phyloP scores from a whole-genome alignment of 164 flowering plant genomes.

The Magnolia sinica region DNA sequence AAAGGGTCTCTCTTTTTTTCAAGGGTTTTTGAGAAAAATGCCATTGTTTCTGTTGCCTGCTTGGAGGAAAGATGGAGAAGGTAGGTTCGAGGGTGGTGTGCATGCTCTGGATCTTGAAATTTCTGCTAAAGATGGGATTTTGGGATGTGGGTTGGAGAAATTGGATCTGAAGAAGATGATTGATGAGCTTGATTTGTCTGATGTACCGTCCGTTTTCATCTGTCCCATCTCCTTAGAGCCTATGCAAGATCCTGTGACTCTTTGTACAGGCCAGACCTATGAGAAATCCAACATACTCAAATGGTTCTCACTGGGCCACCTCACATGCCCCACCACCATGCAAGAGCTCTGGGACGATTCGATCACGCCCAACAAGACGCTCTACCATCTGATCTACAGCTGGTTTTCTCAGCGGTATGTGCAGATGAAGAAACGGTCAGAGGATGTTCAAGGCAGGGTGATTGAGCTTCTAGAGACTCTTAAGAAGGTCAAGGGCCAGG shows the following conservation, averaged over 20 bases:
- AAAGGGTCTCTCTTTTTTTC: neutral
- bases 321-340: constrained; percentile 74
- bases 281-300: constrained; percentile 66
- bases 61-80: constrained; percentile 31
- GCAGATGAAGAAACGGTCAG: constrained; percentile 72
- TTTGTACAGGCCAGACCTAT: constrained; percentile 75
- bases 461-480: constrained; percentile 61
- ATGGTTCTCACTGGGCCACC: constrained; percentile 67
- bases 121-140: constrained; percentile 50
- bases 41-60: constrained; percentile 36
- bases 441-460: constrained; percentile 77
- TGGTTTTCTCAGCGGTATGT: constrained; percentile 71
- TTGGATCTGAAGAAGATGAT: constrained; percentile 48
- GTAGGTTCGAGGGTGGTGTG: constrained; percentile 37
- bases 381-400: constrained; percentile 47
- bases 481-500: constrained; percentile 80
- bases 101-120: constrained; percentile 50
- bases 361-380: constrained; percentile 58
- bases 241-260: constrained; percentile 79
- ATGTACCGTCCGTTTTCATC: constrained; percentile 63
- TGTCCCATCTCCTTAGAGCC: constrained; percentile 84
- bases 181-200: constrained; percentile 45
- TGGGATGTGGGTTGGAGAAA: constrained; percentile 42
- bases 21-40: constrained; percentile 28
- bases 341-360: constrained; percentile 59